Evolutionary conservation across 1,284 basidiomycete species (phyloP).

Genomic region (Rugosomyces carneus): DNA sequence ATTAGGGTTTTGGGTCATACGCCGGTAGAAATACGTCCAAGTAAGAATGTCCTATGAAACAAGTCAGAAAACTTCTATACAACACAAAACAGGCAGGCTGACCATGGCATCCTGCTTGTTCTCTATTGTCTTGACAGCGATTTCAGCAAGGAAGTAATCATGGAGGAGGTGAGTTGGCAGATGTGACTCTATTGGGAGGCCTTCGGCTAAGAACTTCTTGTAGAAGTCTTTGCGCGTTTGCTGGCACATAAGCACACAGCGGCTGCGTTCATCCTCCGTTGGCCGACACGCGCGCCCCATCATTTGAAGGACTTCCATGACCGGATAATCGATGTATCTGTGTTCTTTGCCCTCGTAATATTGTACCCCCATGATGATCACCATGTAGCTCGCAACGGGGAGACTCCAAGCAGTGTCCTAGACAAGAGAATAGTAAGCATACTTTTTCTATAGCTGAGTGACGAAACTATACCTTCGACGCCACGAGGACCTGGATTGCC

Average conservation of each 20-base stretch:
- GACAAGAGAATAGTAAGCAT: not conserved
- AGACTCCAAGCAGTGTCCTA: slow-evolving; percentile 95
- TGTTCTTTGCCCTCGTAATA: slow-evolving; percentile 94
- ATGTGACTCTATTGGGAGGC: slow-evolving; percentile 95
- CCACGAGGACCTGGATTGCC: slow-evolving; percentile 92
- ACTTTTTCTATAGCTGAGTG: not conserved
- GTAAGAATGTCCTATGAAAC: slow-evolving; percentile 78
- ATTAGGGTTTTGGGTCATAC: slow-evolving; percentile 93
- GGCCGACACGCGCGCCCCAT: slow-evolving; percentile 95
- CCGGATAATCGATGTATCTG: slow-evolving; percentile 95
- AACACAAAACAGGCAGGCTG: slow-evolving; percentile 21
- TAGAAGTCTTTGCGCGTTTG: slow-evolving; percentile 97
- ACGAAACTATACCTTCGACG: slow-evolving; percentile 64
- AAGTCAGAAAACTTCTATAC: slow-evolving; percentile 20
- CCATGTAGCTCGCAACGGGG: slow-evolving; percentile 92
- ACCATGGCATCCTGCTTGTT: slow-evolving; percentile 97
- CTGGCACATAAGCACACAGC: slow-evolving; percentile 95
- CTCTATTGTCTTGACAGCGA: slow-evolving; percentile 97
- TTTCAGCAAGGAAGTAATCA: slow-evolving; percentile 98
- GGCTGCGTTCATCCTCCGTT: slow-evolving; percentile 76
- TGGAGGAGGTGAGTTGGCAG: slow-evolving; percentile 83
- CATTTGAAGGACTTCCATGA: slow-evolving; percentile 98
- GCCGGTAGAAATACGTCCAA: slow-evolving; percentile 95
- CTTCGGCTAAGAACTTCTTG: slow-evolving; percentile 97
- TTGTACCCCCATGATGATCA: slow-evolving; percentile 98